Base-by-base conservation (phyloP, 75 land plant genomes). In the Cryptomeria japonica region DNA sequence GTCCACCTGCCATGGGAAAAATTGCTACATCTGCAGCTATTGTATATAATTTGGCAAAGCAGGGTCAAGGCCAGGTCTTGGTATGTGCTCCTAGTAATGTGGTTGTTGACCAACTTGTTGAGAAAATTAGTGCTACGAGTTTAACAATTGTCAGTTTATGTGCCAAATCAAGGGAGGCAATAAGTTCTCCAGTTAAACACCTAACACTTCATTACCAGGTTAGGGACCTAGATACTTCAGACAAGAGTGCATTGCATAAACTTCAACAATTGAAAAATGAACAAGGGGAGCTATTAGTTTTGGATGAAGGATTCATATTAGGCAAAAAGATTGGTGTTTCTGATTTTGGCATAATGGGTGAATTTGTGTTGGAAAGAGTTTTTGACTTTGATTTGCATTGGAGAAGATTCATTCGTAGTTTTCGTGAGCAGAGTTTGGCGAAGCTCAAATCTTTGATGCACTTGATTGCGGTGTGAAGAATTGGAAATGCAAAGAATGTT, bases 11-110 rank as follows among this genome's bases (percentile, higher is more conserved):
- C 18, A 98, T 99, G 70, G 99, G 99, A 18, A 98, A 98, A 86
- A 98, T 99, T 89, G 99, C 97, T 37, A 98, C 99, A 16, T 98
- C 99, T 41, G 99, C 99, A 28, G 99, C 99, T 7, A 98, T 97
- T 93, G 99, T 98, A 25, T 98, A 97, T 90, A 99, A 98, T 86
- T 92, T 98, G 92, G 99, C 99, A 32, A 98, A 97, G 88, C 99
- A 97, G 91, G 97, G 96, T 42, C 99, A 98, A 89, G 99, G 99
- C n/a, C 88, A 98, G 99, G 99, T 98, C 32, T 90, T 98, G 86
- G 99, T 98, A 14, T 98, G 99, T 97, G 99, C 99, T 47, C 99
- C 99, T 34, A 98, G 99, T 89, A 98, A 98, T 90, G 99, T 98
- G 41, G 99, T 97, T 75, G 99, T 98, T 80, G 99, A 98, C 86